These are phyloP conservation scores for Flaveria brownii DNA, from an alignment of 129 eudicot species.

Conservation along the genomic window DNA sequence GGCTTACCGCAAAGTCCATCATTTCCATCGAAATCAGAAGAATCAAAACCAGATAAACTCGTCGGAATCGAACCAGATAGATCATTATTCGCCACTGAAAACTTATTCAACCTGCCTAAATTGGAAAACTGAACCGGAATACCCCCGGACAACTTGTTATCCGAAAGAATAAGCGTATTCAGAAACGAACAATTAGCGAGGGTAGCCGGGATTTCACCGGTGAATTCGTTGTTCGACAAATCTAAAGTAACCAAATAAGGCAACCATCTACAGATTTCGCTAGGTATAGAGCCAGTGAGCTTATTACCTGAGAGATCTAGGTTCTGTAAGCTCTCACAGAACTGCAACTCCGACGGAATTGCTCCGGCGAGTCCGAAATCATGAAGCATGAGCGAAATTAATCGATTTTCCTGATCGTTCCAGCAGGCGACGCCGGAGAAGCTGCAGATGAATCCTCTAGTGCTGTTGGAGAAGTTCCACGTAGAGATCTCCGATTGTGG, in stretches of 20 bases:
- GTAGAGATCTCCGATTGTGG: conserved; percentile 26
- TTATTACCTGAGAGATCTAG: conserved; percentile 64
- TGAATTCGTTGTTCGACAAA: conserved; percentile 52
- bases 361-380: conserved; percentile 48
- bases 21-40: conserved; percentile 46
- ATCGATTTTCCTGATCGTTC: conserved; percentile 71
- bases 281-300: conserved; percentile 65
- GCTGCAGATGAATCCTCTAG: conserved; percentile 61
- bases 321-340: conserved; percentile 62
- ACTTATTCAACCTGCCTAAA: conserved; percentile 51
- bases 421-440: conserved; percentile 71
- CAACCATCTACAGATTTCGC: conserved; percentile 58
- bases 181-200: conserved; percentile 57
- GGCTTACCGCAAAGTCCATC: conserved; percentile 64
- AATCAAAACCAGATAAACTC: conserved; percentile 20
- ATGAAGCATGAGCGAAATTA: conserved; percentile 49
- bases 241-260: conserved; percentile 65
- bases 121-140: conserved; percentile 52
- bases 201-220: conserved; percentile 57
- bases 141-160: conserved; percentile 54
- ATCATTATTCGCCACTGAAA: conserved; percentile 61
- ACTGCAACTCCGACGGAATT: conserved; percentile 45
- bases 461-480: conserved; percentile 55
- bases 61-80: conserved; percentile 60
- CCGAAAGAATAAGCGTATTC: conserved; percentile 46